Base-by-base conservation (phyloP, 2,329 filamentous ascomycete genomes). In the Trichophyton benhamiae region DNA sequence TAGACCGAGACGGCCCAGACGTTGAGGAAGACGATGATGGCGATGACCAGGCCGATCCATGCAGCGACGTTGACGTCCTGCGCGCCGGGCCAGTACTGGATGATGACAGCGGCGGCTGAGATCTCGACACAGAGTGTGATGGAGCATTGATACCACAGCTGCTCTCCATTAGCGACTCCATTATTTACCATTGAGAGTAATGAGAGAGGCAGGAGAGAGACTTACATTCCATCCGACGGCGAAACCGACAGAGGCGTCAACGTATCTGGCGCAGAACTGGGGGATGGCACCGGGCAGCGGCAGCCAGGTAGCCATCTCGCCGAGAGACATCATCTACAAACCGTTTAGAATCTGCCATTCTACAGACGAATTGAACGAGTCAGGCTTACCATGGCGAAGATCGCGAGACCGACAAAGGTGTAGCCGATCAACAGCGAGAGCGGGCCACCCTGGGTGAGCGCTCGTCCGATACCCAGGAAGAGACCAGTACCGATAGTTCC, bases 21-120 rank as follows among this genome's bases (percentile, higher is more conserved):
- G 66, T 84, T 82, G 63, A 88, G 75, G 60, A 82, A 81, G 63
- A 87, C 71, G 48, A 87, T 79, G 38, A 87, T 75, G 36, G 82
- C 72, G 62, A 87, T 81, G 41, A 82, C 69, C 61, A 82, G 77
- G 2, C 80, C 80, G 52, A 76, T 72, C 74, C 74, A 77, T 41
- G 72, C 73, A 63, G 65, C 65, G 53, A 71, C 70, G 59, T 74
- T 74, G 65, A 74, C 72, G 30, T 68, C 64, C 15, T 62, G 44
- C 48, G 71, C 64, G 2, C 76, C 76, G 2, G 71, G 69, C 84
- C 84, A 87, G 67, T 81, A 86, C 66, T 83, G 75, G 63, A 87
- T 83, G 22, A 87, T 73, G 1, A 86, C 81, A 49, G 81, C 80
- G 17, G 83, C 82, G 9, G 84, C 84, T 0, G 82, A 81, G 62